Evolutionary conservation across 208 protist species (phyloP).

Genomic region (Giardia duodenalis): DNA sequence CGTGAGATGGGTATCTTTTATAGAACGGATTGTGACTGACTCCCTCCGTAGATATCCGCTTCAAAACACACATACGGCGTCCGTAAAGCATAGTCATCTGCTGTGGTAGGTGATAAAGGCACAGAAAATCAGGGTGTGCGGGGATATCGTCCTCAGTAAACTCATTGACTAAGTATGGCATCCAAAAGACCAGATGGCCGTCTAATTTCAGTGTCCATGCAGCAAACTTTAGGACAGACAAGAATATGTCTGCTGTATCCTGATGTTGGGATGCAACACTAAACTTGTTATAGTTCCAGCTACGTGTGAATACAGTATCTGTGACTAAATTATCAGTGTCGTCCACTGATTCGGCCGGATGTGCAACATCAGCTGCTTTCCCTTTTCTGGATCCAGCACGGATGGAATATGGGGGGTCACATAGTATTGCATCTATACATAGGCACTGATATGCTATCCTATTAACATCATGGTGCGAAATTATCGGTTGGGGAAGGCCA

Average conservation of each 20-base stretch:
- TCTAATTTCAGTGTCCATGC: not conserved
- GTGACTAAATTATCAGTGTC: too few species aligned
- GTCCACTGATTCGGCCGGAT: too few species aligned
- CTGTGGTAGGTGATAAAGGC: not conserved
- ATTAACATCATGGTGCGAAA: not conserved
- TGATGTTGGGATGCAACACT: too few species aligned
- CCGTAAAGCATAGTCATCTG: not conserved
- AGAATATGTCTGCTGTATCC: not conserved
- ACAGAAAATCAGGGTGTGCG: not conserved
- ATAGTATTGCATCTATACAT: constrained; percentile 42
- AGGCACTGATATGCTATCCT: not conserved
- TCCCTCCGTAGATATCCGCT: too few species aligned
- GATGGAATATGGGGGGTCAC: constrained; percentile 46
- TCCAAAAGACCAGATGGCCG: not conserved
- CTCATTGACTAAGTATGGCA: not conserved
- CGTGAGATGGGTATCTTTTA: too few species aligned
- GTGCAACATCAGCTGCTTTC: not conserved
- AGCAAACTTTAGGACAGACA: not conserved
- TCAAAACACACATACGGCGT: not conserved
- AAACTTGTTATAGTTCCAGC: too few species aligned
- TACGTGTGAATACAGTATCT: too few species aligned
- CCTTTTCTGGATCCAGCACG: constrained; percentile 14
- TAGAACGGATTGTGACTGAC: too few species aligned
- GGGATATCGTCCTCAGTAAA: not conserved
- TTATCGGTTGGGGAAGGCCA: not conserved